Percentiles rank a stretch among this genome's conserved stretches.
phyloP scores from a whole-genome alignment of 495 filamentous ascomycete species.

The Penicillium subrubescens region DNA sequence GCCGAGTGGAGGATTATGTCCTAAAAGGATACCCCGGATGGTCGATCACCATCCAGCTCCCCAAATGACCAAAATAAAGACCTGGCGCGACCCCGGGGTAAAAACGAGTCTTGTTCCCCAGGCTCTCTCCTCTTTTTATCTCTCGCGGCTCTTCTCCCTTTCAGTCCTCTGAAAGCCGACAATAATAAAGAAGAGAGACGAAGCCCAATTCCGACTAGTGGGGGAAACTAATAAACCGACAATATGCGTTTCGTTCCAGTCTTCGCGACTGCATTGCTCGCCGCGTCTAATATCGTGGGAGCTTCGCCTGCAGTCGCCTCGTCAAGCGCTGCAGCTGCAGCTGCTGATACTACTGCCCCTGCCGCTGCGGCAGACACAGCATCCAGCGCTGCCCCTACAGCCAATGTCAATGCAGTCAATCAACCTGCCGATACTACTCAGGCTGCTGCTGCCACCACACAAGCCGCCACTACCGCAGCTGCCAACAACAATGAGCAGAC shows the following conservation, averaged over 20 bases:
- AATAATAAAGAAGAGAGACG: constrained; percentile 11
- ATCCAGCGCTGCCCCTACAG: background rate
- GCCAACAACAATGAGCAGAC: background rate
- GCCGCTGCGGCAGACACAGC: constrained; percentile 1
- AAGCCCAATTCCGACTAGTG: constrained; percentile 18
- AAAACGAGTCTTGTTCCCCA: constrained; percentile 6
- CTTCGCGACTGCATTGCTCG: constrained; percentile 29
- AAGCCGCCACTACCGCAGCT: background rate
- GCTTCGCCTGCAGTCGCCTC: constrained; percentile 20
- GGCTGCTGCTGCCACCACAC: constrained; percentile 3
- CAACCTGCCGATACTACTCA: constrained; percentile 1
- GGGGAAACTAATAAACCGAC: constrained; percentile 14
- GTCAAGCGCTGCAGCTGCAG: background rate
- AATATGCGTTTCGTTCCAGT: constrained; percentile 34
- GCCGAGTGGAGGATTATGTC: constrained; percentile 20
- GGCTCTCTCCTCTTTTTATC: constrained; percentile 21
- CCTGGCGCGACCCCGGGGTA: constrained; percentile 14
- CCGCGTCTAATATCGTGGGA: constrained; percentile 24
- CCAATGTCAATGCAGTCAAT: constrained; percentile 9
- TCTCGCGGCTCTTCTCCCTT: constrained; percentile 24
- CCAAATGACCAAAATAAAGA: constrained; percentile 27
- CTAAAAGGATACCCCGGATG: constrained; percentile 19
- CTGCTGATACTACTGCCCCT: background rate
- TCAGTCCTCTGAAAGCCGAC: constrained; percentile 16
- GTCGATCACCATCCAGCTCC: constrained; percentile 15